Percentiles rank a stretch among this genome's conserved stretches.
Evolutionary conservation across 2,329 filamentous ascomycete genomes (phyloP).

Genomic region (Xylariaceae sp.): DNA sequence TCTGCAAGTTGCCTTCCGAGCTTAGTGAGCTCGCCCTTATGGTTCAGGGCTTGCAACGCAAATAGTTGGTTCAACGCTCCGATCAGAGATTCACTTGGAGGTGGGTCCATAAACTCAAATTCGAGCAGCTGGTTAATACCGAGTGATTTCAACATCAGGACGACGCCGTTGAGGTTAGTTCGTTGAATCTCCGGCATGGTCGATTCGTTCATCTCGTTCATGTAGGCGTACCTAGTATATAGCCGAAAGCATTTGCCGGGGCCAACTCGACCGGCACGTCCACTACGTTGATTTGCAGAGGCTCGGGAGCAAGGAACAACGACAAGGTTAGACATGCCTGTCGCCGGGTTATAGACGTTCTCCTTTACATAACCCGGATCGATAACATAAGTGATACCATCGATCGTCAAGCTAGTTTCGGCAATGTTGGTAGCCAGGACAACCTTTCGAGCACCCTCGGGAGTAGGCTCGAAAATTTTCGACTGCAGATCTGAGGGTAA

Average conservation of each 20-base stretch:
- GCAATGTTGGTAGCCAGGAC: slow-evolving; percentile 96
- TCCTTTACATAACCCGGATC: slow-evolving; percentile 96
- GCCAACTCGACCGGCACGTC: slow-evolving; percentile 87
- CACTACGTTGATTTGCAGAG: slow-evolving; percentile 89
- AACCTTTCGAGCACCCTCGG: slow-evolving; percentile 82
- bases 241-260: slow-evolving; percentile 92
- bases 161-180: slow-evolving; percentile 81
- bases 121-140: slow-evolving; percentile 91
- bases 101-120: slow-evolving; percentile 96
- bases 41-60: slow-evolving; percentile 84
- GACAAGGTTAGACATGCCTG: slow-evolving; percentile 89
- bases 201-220: slow-evolving; percentile 91
- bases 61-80: slow-evolving; percentile 89
- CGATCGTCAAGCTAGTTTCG: slow-evolving; percentile 92
- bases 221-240: slow-evolving; percentile 91
- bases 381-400: slow-evolving; percentile 94
- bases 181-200: slow-evolving; percentile 93
- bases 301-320: slow-evolving; percentile 91
- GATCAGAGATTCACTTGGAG: slow-evolving; percentile 86
- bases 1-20: slow-evolving; percentile 93
- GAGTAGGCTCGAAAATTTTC: slow-evolving; percentile 94
- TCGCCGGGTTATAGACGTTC: slow-evolving; percentile 88
- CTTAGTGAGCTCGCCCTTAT: slow-evolving; percentile 86
- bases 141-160: slow-evolving; percentile 83
- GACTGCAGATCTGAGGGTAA: slow-evolving; percentile 86